Evolutionary conservation across 257 asterid species (phyloP), one percentile per base, ranked within the genome.

Genomic region (Salvia rosmarinus): DNA sequence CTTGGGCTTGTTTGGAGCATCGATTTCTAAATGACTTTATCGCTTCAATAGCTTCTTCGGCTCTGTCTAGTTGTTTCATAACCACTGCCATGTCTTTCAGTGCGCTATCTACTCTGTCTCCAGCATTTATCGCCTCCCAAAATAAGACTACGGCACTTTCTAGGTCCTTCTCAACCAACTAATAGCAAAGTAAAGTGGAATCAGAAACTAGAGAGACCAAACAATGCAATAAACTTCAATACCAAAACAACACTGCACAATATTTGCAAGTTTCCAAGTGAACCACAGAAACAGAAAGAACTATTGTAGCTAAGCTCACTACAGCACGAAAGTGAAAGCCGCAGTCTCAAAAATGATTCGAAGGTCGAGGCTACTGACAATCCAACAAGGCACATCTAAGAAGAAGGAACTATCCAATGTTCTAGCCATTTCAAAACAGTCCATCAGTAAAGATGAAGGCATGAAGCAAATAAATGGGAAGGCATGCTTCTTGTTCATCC

Each of bases 41-140:
- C 32, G 96, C 98, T 74, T 88, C 98, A n/a, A 92, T 90, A 30
- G 98, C 98, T 73, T 92, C 91, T 78, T 88, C 96, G 23, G 91
- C 69, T 57, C 96, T 77, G 66, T 88, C 89, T 63, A 75, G 91
- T 59, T 92, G 98, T 76, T 90, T 92, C 98, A 92, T 85, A 37
- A 92, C 96, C 60, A 92, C 92, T 39, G 88, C 98, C 98, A 92
- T 85, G 79, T 92, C 98, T 80, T 92, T 92, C 39, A 92, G 90
- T 0, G 98, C 98, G 68, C 98, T 92, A 37, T 90, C 96, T 5
- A 90, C 96, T 80, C 95, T 80, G 77, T 90, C 98, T 47, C 98
- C 96, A 0, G 75, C 84, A 68, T 90, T 90, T 46, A 92, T 86
- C 1, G 98, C 96, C 82, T 83, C 85, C 98, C 96, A 88, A 63